Conservation (phyloP, 495 filamentous ascomycete species). For the Penicillium canariense region DNA sequence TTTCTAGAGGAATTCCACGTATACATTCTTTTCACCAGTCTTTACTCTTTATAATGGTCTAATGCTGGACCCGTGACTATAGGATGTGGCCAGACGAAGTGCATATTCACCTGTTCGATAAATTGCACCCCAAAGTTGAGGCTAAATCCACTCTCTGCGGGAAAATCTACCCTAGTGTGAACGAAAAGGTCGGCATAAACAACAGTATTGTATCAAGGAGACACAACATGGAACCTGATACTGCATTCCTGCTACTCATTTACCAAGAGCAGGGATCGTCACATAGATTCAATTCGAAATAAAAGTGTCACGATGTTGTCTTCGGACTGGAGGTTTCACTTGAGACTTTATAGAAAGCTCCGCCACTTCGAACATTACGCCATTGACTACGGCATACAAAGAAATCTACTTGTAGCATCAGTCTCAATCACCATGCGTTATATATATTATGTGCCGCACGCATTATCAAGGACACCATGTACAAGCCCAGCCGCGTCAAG, state of each 20-base stretch:
- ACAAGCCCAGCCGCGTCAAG: constrained; percentile 24
- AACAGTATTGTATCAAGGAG: not conserved
- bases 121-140: not conserved
- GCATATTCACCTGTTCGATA: not conserved
- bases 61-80: not conserved
- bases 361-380: no score
- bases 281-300: no score
- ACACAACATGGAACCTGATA: no score
- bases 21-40: not conserved
- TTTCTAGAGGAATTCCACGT: not conserved
- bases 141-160: not conserved
- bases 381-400: not conserved
- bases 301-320: not conserved
- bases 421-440: constrained; percentile 11
- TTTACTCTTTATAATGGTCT: not conserved
- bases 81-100: not conserved
- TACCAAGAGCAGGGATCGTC: no score
- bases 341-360: no score
- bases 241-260: no score
- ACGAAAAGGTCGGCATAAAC: not conserved
- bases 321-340: not conserved
- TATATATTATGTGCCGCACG: constrained; percentile 19
- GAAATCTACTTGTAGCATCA: not conserved
- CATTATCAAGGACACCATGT: constrained; percentile 25
- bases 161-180: not conserved